phyloP scores from a whole-genome alignment of 1,284 basidiomycete species.

The Uromyces viciae-fabae region DNA sequence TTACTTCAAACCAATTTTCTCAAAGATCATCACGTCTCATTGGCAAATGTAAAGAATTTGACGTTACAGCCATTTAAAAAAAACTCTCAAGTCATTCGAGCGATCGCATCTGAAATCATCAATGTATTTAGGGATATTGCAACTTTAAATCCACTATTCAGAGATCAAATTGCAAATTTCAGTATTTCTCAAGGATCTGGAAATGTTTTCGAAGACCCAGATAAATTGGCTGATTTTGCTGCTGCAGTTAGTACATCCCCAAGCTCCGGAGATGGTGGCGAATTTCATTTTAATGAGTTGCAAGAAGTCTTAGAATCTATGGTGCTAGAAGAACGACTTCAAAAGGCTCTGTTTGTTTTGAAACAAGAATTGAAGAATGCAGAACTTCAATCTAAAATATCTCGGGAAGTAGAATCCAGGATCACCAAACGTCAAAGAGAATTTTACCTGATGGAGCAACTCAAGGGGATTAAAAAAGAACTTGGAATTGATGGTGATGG shows the following conservation, averaged over 20 bases:
- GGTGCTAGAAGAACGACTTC: conserved; percentile 79
- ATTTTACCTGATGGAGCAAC: conserved; percentile 97
- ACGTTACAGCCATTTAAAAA: conserved; percentile 75
- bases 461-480: conserved; percentile 99
- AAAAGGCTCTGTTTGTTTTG: conserved; percentile 83
- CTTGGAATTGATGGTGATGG: conserved; percentile 95
- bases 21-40: conserved; percentile 79
- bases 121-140: conserved; percentile 99
- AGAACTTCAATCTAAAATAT: conserved; percentile 89
- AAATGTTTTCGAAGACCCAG: conserved; percentile 98
- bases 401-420: conserved; percentile 89
- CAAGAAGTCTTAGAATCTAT: conserved; percentile 89
- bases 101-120: conserved; percentile 94
- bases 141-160: conserved; percentile 92
- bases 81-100: conserved; percentile 87
- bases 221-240: conserved; percentile 96
- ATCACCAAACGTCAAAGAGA: conserved; percentile 96
- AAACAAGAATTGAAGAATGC: conserved; percentile 99
- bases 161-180: conserved; percentile 96
- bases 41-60: conserved; percentile 85
- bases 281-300: conserved; percentile 56
- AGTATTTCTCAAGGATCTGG: conserved; percentile 88
- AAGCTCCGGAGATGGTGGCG: conserved; percentile 56
- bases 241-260: conserved; percentile 92
- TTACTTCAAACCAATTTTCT: conserved; percentile 83